Evolutionary conservation across 148 eudicot species (phyloP).

Genomic region (Suaeda aralocaspica): DNA sequence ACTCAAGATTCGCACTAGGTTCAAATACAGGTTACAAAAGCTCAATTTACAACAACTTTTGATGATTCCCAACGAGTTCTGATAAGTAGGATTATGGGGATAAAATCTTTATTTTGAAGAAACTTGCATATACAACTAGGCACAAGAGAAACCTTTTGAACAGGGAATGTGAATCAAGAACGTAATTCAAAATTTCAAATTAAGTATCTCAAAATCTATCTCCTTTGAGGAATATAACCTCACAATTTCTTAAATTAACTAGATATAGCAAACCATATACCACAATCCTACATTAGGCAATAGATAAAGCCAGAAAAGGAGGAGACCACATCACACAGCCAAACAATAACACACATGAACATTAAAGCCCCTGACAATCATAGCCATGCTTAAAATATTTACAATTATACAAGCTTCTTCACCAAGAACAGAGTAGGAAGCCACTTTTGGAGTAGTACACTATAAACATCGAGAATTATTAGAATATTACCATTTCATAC

Average conservation of each 20-base stretch:
- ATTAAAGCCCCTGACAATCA: not conserved
- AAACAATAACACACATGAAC: no score
- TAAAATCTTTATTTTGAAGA: not conserved
- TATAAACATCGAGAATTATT: not conserved
- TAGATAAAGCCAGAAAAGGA: not conserved
- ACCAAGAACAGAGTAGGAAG: not conserved
- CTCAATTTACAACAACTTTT: not conserved
- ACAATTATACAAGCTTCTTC: not conserved
- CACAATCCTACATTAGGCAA: not conserved
- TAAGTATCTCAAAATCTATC: not conserved
- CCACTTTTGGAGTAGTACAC: not conserved
- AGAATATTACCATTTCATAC: slow-evolving; percentile 38
- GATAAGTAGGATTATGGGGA: not conserved
- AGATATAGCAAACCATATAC: not conserved
- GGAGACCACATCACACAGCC: not conserved
- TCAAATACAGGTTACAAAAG: not conserved
- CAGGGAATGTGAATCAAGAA: not conserved
- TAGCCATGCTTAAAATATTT: not conserved
- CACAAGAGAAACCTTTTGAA: not conserved
- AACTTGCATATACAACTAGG: not conserved
- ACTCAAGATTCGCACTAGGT: not conserved
- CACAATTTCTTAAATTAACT: not conserved
- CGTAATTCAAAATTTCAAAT: not conserved
- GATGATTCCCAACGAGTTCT: not conserved
- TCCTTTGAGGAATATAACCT: no score